Percentiles rank a stretch among this genome's conserved stretches.
Evolutionary conservation across 345 rosid species (phyloP).

Genomic region (Eucalyptus regnans): DNA sequence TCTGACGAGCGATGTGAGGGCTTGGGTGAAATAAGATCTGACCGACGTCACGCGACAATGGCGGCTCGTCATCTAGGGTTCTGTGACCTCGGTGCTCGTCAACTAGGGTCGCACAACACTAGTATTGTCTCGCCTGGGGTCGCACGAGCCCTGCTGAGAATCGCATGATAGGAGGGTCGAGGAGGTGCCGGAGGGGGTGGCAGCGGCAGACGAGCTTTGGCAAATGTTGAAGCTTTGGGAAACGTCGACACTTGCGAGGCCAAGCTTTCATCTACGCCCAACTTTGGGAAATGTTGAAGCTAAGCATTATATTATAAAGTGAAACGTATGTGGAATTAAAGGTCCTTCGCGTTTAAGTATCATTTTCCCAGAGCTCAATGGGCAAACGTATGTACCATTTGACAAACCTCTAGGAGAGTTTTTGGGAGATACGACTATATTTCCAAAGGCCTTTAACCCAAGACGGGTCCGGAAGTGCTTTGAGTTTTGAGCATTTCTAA

Average conservation of each 20-base stretch:
- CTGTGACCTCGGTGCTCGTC: neutral
- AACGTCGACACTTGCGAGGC: neutral
- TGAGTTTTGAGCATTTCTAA: too few species aligned
- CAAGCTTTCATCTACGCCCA: neutral
- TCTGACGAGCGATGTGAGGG: neutral
- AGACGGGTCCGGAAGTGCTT: accelerated
- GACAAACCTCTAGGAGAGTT: too few species aligned
- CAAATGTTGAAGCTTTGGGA: neutral
- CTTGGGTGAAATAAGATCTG: neutral
- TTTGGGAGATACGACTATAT: accelerated
- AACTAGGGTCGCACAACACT: neutral
- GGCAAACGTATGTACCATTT: too few species aligned
- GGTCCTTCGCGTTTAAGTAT: too few species aligned
- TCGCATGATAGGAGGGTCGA: neutral
- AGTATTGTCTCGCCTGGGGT: neutral
- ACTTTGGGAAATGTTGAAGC: neutral
- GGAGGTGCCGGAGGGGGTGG: neutral
- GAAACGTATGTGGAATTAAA: neutral
- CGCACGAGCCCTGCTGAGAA: neutral
- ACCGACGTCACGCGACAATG: accelerated
- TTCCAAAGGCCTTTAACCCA: too few species aligned
- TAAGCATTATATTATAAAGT: neutral
- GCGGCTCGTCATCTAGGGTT: accelerated
- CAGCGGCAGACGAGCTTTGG: neutral
- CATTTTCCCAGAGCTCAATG: too few species aligned